Percentiles rank a stretch among this genome's conserved stretches.
Conservation (phyloP, 345 rosid genomes). For the Hibiscus mutabilis region DNA sequence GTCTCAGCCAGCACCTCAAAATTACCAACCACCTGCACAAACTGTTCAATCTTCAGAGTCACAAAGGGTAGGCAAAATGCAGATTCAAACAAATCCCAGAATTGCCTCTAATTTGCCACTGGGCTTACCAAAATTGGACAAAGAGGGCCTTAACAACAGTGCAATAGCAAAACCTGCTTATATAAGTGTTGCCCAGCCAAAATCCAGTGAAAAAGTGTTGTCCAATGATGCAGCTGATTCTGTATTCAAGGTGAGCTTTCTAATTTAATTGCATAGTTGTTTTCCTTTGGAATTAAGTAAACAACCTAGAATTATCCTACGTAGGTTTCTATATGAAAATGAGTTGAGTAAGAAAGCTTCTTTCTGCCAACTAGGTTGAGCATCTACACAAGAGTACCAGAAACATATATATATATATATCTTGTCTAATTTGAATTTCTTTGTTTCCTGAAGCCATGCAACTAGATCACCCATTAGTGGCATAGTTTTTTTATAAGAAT, state of each 20-base stretch:
- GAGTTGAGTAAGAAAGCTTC: not conserved
- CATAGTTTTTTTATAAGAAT: not conserved
- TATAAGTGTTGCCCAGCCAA: slow-evolving; percentile 63
- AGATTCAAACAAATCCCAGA: slow-evolving; percentile 96
- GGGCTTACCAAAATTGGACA: slow-evolving; percentile 60
- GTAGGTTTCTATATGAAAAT: not conserved
- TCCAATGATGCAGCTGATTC: slow-evolving; percentile 51
- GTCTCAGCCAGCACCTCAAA: slow-evolving; percentile 47
- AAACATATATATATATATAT: not conserved
- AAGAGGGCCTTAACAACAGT: slow-evolving; percentile 39
- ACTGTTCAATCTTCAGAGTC: slow-evolving; percentile 43
- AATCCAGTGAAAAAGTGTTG: slow-evolving; percentile 39
- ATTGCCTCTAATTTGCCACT: slow-evolving; percentile 82
- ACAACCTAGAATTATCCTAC: not conserved
- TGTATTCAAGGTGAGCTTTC: slow-evolving; percentile 55
- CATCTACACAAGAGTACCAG: not conserved
- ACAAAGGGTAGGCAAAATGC: slow-evolving; percentile 72
- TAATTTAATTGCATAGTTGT: slow-evolving; percentile 7
- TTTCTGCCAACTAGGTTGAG: not conserved
- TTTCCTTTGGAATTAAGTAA: not conserved
- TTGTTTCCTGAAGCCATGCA: not conserved
- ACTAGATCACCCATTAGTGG: not conserved
- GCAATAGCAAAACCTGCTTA: slow-evolving; percentile 71
- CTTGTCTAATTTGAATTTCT: not conserved
- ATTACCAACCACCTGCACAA: slow-evolving; percentile 47